phyloP scores from a whole-genome alignment of 169 alveolate genomes.

The Babesia ovata region DNA sequence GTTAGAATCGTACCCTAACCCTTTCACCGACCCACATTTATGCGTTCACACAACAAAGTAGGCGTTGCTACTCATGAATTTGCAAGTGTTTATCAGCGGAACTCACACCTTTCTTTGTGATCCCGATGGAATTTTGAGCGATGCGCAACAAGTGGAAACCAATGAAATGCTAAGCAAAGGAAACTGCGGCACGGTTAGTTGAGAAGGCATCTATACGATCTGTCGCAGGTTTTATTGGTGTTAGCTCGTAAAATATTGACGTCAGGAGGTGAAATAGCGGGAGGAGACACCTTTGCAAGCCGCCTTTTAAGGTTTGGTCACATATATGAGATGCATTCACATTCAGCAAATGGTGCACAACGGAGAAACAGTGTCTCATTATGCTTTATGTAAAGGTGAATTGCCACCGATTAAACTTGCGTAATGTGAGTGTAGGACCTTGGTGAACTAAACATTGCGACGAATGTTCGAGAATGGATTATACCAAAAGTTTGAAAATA shows the following conservation, averaged over 20 bases:
- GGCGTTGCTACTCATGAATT: neutral
- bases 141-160: constrained; percentile 35
- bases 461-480: constrained; percentile 6
- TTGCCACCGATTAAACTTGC: neutral
- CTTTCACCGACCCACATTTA: constrained; percentile 39
- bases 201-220: neutral
- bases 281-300: constrained; percentile 3
- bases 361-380: neutral
- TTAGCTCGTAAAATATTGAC: constrained; percentile 24
- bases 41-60: constrained; percentile 52
- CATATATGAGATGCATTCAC: neutral
- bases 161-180: constrained; percentile 25
- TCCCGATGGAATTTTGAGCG: constrained; percentile 65
- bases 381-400: constrained; percentile 30
- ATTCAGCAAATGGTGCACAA: constrained; percentile 27
- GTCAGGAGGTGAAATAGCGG: neutral
- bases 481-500: neutral
- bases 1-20: constrained; percentile 51
- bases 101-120: constrained; percentile 45
- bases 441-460: constrained; percentile 11
- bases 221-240: constrained; percentile 14
- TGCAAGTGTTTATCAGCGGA: neutral
- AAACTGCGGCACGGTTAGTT: neutral
- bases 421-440: constrained; percentile 1
- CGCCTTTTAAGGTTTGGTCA: constrained; percentile 13